Evolutionary conservation across 2,329 filamentous ascomycete species (phyloP).

Genomic region (Hypoxylon sp.): DNA sequence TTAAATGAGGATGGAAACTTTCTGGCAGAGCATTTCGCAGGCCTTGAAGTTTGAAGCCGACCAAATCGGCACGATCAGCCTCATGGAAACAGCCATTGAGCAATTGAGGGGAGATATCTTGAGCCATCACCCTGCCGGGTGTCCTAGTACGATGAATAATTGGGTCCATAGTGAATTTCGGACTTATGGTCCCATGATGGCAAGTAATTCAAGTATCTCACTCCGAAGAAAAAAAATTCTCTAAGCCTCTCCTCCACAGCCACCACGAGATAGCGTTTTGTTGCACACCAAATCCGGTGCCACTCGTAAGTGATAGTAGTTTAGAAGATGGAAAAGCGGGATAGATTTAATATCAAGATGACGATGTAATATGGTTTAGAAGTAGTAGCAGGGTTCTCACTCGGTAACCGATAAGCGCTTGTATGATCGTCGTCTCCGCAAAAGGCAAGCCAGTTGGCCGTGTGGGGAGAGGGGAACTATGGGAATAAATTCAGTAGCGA

Average conservation of each 20-base stretch:
- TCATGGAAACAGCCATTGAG: slow-evolving; percentile 69
- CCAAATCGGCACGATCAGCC: slow-evolving; percentile 66
- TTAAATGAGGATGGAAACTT: slow-evolving; percentile 63
- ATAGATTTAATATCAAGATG: slow-evolving; percentile 17
- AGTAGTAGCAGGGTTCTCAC: slow-evolving; percentile 16
- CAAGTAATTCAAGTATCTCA: slow-evolving; percentile 31
- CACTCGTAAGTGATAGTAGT: slow-evolving; percentile 14
- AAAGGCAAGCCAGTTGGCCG: slow-evolving; percentile 48
- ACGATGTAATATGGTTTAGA: slow-evolving; percentile 18
- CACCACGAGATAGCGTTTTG: slow-evolving; percentile 18
- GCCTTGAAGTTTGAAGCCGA: slow-evolving; percentile 64
- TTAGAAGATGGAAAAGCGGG: slow-evolving; percentile 7
- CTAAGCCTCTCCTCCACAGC: slow-evolving; percentile 38
- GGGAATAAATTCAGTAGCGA: slow-evolving; percentile 23
- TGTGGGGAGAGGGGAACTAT: slow-evolving; percentile 46
- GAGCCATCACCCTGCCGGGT: slow-evolving; percentile 40
- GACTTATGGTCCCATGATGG: slow-evolving; percentile 45
- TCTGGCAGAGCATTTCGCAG: slow-evolving; percentile 64
- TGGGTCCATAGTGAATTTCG: slow-evolving; percentile 45
- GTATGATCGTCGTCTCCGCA: slow-evolving; percentile 47
- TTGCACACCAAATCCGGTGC: slow-evolving; percentile 30
- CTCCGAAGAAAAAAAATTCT: background rate
- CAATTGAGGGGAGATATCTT: slow-evolving; percentile 56
- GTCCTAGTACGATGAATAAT: slow-evolving; percentile 41
- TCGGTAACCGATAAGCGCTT: slow-evolving; percentile 41